Conservation (phyloP, 129 eudicot species). For the Lactuca saligna region DNA sequence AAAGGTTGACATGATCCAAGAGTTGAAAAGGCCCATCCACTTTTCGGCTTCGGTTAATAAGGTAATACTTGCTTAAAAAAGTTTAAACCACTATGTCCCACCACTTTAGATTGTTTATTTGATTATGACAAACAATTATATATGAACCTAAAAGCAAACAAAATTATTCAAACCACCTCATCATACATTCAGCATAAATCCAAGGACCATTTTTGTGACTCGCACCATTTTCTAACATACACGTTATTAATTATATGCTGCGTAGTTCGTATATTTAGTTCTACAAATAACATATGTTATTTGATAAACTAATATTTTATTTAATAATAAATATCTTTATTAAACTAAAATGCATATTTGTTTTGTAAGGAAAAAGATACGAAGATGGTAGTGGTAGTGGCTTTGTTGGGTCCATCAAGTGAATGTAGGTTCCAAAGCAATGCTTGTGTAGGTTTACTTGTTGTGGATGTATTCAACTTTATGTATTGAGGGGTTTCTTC, state of each 20-base stretch:
- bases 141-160: background rate
- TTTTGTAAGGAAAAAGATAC: background rate
- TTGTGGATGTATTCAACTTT: conserved; percentile 36
- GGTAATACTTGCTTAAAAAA: conserved; percentile 7
- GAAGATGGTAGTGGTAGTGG: conserved; percentile 34
- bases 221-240: background rate
- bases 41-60: conserved; percentile 9
- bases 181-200: conserved; percentile 9
- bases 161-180: background rate
- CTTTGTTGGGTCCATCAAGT: conserved; percentile 31
- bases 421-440: conserved; percentile 34
- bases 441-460: conserved; percentile 39
- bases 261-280: background rate
- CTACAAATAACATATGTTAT: too few species aligned
- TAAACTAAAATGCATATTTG: background rate
- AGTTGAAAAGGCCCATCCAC: conserved; percentile 17
- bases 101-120: conserved; percentile 9
- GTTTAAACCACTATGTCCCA: background rate
- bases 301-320: background rate
- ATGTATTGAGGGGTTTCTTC: conserved; percentile 24
- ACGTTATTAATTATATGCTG: conserved; percentile 8
- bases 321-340: background rate
- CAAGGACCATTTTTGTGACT: conserved; percentile 18
- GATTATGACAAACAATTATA: conserved; percentile 15
- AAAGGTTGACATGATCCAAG: background rate